These are phyloP conservation scores for Mycena haematopus DNA, from an alignment of 768 basidiomycete species.

Conservation along the genomic window DNA sequence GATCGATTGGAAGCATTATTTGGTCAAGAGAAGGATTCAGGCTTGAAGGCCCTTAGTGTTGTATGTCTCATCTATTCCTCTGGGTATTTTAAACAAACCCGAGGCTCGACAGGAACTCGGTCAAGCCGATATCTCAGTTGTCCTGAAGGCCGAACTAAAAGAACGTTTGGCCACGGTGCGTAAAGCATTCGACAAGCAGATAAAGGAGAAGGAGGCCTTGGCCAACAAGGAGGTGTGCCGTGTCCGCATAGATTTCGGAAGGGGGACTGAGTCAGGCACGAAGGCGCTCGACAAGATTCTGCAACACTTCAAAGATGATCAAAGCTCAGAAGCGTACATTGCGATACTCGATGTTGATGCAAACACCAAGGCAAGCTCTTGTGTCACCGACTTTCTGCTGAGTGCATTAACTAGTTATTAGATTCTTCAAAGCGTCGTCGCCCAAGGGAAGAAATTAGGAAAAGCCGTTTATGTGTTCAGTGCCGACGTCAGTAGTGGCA, in stretches of 20 bases:
- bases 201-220: constrained; percentile 80
- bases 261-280: not conserved
- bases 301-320: constrained; percentile 79
- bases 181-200: constrained; percentile 84
- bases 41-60: constrained; percentile 78
- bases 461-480: constrained; percentile 93
- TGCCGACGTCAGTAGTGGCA: constrained; percentile 68
- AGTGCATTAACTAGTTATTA: constrained; percentile 32
- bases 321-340: constrained; percentile 72
- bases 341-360: constrained; percentile 78
- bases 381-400: not conserved
- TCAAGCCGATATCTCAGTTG: constrained; percentile 86
- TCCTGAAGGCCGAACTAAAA: constrained; percentile 80
- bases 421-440: constrained; percentile 78
- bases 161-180: constrained; percentile 74
- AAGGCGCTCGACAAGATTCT: constrained; percentile 76
- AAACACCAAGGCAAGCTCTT: constrained; percentile 76
- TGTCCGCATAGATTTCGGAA: not conserved
- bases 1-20: constrained; percentile 61
- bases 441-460: constrained; percentile 78
- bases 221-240: constrained; percentile 75
- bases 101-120: constrained; percentile 74
- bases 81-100: constrained; percentile 12
- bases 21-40: constrained; percentile 87
- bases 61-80: constrained; percentile 49